phyloP scores from a whole-genome alignment of 305 asterid genomes.

The Coffea humblotiana region DNA sequence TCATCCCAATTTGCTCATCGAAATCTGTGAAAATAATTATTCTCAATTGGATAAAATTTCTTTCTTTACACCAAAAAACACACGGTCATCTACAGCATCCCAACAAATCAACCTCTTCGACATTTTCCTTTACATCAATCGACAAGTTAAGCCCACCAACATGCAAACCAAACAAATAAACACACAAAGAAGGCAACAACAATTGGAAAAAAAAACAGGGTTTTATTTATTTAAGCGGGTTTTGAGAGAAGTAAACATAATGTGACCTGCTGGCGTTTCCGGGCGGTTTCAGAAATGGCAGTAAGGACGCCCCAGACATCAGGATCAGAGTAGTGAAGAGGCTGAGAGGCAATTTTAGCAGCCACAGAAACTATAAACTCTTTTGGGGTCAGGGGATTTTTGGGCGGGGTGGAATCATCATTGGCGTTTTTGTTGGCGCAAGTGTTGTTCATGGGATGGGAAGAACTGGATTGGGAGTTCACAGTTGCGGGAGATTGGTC shows the following conservation, averaged over 20 bases:
- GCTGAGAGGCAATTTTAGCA: slow-evolving; percentile 67
- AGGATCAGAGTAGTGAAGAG: slow-evolving; percentile 72
- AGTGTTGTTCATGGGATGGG: slow-evolving; percentile 26
- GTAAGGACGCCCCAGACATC: slow-evolving; percentile 94
- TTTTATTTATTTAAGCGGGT: background rate
- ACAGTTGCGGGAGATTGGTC: slow-evolving; percentile 33
- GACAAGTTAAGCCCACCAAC: background rate
- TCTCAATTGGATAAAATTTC: too few species aligned
- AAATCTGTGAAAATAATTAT: too few species aligned
- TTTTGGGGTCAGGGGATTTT: slow-evolving; percentile 32
- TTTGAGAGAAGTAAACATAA: background rate
- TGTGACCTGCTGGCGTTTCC: slow-evolving; percentile 74
- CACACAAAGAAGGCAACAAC: background rate
- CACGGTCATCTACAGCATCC: too few species aligned
- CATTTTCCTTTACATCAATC: background rate
- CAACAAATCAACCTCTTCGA: background rate
- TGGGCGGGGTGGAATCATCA: slow-evolving; percentile 29
- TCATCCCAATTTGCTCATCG: too few species aligned
- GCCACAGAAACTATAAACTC: slow-evolving; percentile 65
- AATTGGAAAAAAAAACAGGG: background rate
- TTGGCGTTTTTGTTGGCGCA: slow-evolving; percentile 22
- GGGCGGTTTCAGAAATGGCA: slow-evolving; percentile 81
- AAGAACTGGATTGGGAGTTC: slow-evolving; percentile 35
- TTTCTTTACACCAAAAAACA: too few species aligned
- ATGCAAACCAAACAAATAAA: background rate